Evolutionary conservation across 495 filamentous ascomycete species (phyloP), one percentile per base, ranked within the genome.

Genomic region (Rhypophila decipiens): DNA sequence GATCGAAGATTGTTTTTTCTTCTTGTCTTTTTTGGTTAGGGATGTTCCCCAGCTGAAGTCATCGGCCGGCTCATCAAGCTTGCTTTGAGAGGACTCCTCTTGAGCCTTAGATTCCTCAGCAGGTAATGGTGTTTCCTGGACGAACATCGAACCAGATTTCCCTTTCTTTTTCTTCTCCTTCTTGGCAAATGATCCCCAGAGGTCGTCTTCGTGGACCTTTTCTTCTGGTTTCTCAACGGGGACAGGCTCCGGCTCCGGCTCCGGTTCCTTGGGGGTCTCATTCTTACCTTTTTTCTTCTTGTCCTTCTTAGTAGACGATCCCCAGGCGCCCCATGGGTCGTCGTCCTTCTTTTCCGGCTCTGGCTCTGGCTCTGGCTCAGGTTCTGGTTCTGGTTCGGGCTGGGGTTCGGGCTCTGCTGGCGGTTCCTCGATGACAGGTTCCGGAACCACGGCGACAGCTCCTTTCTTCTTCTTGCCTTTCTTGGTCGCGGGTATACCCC

Each of bases 381-480:
- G 51, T 33, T 56, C 53, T 1, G 60, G 44, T 24, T 45, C 40
- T 9, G 48, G 41, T 15, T 47, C 44, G 3, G 43, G 50, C 23
- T 50, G 41, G 12, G 45, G 50, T 24, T 47, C 52, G 21, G 47
- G 42, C 10, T 53, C 47, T n/a, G 37, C 24, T 27, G 37, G 31
- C 18, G 37, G 39, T 1, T 56, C 52, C 42, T 59, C 54, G 18
- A 41, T 13, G 22, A 44, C 42, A 22, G 50, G 43, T 19, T 56
- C 53, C 22, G 50, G 50, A 17, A 45, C 22, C 18, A 36, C 43
- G 19, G 24, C 51, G 22, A 29, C 43, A 29, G 23, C 49, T 20
- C 53, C 48, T 45, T 53, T 60, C 46, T 64, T 64, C 54, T 68
- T 69, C 39, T 57, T 58, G 21, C 51, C 49, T 51, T 65, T 71